A percentile compares a stretch with the other conserved stretches of the same genome.
These are phyloP conservation scores for Xerophyta viscosa DNA, from an alignment of 106 monocot species.

Conservation along the genomic window DNA sequence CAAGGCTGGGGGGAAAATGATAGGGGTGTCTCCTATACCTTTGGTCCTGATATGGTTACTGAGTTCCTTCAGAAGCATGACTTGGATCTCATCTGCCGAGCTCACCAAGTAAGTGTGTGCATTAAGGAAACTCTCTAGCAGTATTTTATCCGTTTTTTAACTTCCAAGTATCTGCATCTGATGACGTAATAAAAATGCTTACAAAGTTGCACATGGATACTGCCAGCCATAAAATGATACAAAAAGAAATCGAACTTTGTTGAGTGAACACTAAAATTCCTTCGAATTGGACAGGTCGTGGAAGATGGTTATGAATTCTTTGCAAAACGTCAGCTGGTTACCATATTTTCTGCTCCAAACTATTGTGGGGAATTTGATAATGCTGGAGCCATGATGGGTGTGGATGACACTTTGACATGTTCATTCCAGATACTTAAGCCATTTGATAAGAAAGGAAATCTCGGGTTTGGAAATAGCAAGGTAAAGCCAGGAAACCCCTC, in stretches of 20 bases:
- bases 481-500: no score
- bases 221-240: no score
- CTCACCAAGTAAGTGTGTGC: constrained; percentile 6
- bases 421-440: constrained; percentile 15
- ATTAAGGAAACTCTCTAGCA: no score
- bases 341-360: constrained; percentile 15
- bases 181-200: no score
- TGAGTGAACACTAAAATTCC: no score
- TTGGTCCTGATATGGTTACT: constrained; percentile 12
- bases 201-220: no score
- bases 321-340: constrained; percentile 8
- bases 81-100: constrained; percentile 16
- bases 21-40: constrained; percentile 14
- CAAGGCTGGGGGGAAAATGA: constrained; percentile 16
- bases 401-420: constrained; percentile 15
- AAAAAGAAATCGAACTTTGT: no score
- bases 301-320: constrained; percentile 18
- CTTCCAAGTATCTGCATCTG: no score
- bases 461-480: constrained; percentile 13
- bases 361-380: constrained; percentile 17
- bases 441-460: constrained; percentile 12
- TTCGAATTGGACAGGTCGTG: constrained; percentile 7
- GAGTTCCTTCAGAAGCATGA: constrained; percentile 14
- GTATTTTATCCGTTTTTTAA: no score
- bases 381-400: constrained; percentile 18